Percentiles rank a stretch among this genome's conserved stretches.
These are phyloP conservation scores for Corylus avellana DNA, from an alignment of 306 rosid genomes.

Conservation along the genomic window DNA sequence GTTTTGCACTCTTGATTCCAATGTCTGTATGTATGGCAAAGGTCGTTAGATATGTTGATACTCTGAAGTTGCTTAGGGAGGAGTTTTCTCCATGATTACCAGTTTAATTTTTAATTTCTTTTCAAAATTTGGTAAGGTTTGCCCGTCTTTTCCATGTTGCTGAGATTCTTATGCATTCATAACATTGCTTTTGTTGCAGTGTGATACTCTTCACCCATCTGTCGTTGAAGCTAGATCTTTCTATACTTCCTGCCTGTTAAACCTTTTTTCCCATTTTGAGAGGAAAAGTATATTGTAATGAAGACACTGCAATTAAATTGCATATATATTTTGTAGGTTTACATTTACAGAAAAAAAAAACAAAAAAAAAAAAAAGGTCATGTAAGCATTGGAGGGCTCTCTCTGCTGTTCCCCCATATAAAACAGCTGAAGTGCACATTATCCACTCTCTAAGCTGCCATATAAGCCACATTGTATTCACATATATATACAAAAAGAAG, in stretches of 20 bases:
- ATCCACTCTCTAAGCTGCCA: neutral
- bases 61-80: neutral
- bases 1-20: neutral
- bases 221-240: too few species aligned
- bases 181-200: neutral
- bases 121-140: too few species aligned
- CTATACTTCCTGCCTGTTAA: too few species aligned
- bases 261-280: too few species aligned
- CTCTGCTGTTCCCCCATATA: neutral
- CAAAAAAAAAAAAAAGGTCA: too few species aligned
- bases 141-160: too few species aligned
- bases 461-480: neutral
- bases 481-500: neutral
- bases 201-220: neutral
- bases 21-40: neutral
- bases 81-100: neutral
- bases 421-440: neutral
- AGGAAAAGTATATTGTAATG: too few species aligned
- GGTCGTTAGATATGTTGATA: neutral
- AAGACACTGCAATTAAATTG: too few species aligned
- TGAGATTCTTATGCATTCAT: too few species aligned
- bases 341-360: too few species aligned
- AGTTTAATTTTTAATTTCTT: neutral
- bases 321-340: too few species aligned
- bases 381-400: neutral